Evolutionary conservation across 108 stramenopile genomes (phyloP).

Genomic region (Fragilaria crotonensis): DNA sequence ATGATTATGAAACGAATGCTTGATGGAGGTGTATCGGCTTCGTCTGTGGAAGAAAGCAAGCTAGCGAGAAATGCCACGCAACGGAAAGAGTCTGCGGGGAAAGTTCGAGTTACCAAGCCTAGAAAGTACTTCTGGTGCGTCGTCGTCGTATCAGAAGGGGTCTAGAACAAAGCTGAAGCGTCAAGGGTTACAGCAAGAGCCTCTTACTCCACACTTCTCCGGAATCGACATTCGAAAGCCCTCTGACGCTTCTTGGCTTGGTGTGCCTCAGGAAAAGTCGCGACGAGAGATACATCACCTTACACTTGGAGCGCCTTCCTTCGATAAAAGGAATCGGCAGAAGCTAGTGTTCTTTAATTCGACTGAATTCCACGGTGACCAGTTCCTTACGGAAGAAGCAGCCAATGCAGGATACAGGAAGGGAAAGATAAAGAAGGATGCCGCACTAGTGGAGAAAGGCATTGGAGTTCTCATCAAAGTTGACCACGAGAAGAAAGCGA

Average conservation of each 20-base stretch:
- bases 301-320: neutral
- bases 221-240: conserved; percentile 41
- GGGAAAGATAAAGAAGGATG: conserved; percentile 14
- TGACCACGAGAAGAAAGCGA: conserved; percentile 24
- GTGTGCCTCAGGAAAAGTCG: conserved; percentile 12
- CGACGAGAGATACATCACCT: conserved; percentile 10
- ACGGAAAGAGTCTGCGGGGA: neutral
- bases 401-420: conserved; percentile 35
- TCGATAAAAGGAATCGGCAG: conserved; percentile 1
- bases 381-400: conserved; percentile 44
- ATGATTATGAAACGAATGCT: conserved; percentile 1
- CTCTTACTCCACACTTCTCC: conserved; percentile 46
- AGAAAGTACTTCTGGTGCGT: neutral
- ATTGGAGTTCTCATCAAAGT: conserved; percentile 24
- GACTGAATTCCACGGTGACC: conserved; percentile 54
- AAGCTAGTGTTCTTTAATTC: conserved; percentile 65
- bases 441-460: conserved; percentile 29
- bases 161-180: conserved; percentile 5
- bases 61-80: neutral
- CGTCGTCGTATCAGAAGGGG: neutral
- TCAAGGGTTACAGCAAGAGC: conserved; percentile 6
- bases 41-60: neutral
- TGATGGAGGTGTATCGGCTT: neutral
- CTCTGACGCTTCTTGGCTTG: conserved; percentile 47
- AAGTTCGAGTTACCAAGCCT: neutral